Percentiles rank a stretch among this genome's conserved stretches.
These are phyloP conservation scores for Brassica rapa DNA, from an alignment of 345 rosid species.

Conservation along the genomic window DNA sequence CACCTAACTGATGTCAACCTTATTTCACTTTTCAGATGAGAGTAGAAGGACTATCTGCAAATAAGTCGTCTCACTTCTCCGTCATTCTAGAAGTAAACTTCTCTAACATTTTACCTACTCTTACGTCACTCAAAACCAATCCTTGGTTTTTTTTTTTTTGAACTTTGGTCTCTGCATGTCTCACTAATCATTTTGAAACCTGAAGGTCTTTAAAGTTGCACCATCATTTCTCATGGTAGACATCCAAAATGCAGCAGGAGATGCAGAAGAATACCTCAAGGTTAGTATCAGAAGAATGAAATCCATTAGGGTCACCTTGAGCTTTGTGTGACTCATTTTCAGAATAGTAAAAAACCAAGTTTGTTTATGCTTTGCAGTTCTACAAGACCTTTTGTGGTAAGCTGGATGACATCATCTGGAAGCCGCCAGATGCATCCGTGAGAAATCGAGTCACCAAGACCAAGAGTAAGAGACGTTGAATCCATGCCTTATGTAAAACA, in stretches of 20 bases:
- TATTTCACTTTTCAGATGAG: slow-evolving; percentile 65
- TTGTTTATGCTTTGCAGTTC: slow-evolving; percentile 54
- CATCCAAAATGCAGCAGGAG: slow-evolving; percentile 65
- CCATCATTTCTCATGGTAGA: slow-evolving; percentile 88
- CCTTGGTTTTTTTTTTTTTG: neutral
- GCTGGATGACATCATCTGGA: slow-evolving; percentile 95
- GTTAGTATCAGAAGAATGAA: slow-evolving; percentile 43
- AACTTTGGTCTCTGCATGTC: neutral
- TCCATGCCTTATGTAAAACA: slow-evolving; percentile 17
- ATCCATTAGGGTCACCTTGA: neutral
- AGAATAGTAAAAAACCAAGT: neutral
- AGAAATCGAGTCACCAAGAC: slow-evolving; percentile 59
- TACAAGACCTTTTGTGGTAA: slow-evolving; percentile 83
- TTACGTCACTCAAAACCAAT: slow-evolving; percentile 9
- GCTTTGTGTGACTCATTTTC: slow-evolving; percentile 7
- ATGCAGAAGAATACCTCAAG: slow-evolving; percentile 68
- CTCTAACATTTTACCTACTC: neutral
- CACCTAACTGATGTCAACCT: neutral
- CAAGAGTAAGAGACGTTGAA: slow-evolving; percentile 63
- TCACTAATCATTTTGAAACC: neutral
- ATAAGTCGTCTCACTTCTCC: slow-evolving; percentile 68
- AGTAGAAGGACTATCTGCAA: slow-evolving; percentile 84
- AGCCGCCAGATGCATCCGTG: slow-evolving; percentile 62
- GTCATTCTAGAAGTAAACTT: slow-evolving; percentile 72
- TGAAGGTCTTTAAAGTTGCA: slow-evolving; percentile 88